Evolutionary conservation across 2,329 filamentous ascomycete genomes (phyloP).

Genomic region (Leptographium radiaticola): DNA sequence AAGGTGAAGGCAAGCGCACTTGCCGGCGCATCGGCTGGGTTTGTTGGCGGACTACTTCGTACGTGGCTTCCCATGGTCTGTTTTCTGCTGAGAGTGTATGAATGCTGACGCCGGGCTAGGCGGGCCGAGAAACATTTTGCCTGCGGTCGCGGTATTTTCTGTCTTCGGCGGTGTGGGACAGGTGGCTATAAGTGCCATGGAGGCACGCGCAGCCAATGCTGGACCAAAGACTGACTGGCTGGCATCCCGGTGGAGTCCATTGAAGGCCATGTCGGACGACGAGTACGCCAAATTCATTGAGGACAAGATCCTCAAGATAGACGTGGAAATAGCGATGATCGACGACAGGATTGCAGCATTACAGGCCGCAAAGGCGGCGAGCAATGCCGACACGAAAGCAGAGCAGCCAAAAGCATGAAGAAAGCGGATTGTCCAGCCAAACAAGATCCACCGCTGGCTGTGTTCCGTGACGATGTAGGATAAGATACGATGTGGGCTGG

Average conservation of each 20-base stretch:
- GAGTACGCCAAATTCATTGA: constrained; percentile 58
- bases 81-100: not conserved
- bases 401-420: not conserved
- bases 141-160: constrained; percentile 36
- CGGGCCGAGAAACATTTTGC: constrained; percentile 38
- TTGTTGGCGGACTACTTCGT: constrained; percentile 44
- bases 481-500: no score
- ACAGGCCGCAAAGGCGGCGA: not conserved
- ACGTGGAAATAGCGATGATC: constrained; percentile 66
- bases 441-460: no score
- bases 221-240: constrained; percentile 19
- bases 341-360: constrained; percentile 54
- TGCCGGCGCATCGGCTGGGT: constrained; percentile 56
- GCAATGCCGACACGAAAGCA: not conserved
- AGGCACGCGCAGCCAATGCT: not conserved
- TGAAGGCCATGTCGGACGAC: constrained; percentile 54
- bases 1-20: constrained; percentile 54
- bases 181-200: constrained; percentile 12
- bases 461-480: no score
- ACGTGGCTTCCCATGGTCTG: constrained; percentile 16
- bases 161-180: constrained; percentile 21
- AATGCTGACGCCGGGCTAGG: constrained; percentile 20
- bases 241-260: constrained; percentile 58
- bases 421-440: no score
- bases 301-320: constrained; percentile 57